phyloP scores from a whole-genome alignment of 345 rosid species.

The Hirschfeldia incana region DNA sequence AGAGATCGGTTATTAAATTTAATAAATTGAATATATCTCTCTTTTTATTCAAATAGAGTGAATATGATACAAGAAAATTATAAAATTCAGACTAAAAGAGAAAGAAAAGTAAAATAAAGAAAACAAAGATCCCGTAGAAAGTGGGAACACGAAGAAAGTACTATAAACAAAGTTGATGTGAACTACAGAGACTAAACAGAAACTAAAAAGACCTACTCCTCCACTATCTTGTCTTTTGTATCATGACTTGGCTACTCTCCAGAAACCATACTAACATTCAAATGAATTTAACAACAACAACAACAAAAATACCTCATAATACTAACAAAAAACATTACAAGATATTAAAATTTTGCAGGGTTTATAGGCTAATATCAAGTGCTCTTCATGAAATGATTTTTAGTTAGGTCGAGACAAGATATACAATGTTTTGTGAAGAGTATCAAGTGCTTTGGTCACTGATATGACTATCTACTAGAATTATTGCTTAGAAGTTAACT shows the following conservation, averaged over 20 bases:
- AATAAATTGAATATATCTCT: background rate
- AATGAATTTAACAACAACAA: conserved; percentile 8
- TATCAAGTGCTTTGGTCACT: conserved; percentile 15
- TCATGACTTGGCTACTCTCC: conserved; percentile 16
- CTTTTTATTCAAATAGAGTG: background rate
- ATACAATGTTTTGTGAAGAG: background rate
- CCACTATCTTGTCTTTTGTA: conserved; percentile 40
- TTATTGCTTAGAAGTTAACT: conserved; percentile 29
- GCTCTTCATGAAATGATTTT: background rate
- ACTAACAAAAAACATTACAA: too few species aligned
- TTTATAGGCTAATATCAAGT: background rate
- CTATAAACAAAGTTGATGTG: conserved; percentile 34
- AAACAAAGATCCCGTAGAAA: conserved; percentile 9
- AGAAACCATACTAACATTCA: conserved; percentile 16
- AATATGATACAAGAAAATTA: background rate
- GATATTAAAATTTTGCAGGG: too few species aligned
- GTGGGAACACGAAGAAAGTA: conserved; percentile 41
- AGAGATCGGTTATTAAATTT: background rate
- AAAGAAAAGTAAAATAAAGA: conserved; percentile 4
- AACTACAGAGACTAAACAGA: conserved; percentile 36
- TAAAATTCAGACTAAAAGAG: background rate
- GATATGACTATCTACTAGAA: conserved; percentile 32
- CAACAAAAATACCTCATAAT: background rate
- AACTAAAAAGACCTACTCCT: conserved; percentile 33
- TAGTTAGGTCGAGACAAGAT: conserved; percentile 16